Base-by-base conservation (phyloP, 169 alveolate genomes). In the Eimeria sp. region DNA sequence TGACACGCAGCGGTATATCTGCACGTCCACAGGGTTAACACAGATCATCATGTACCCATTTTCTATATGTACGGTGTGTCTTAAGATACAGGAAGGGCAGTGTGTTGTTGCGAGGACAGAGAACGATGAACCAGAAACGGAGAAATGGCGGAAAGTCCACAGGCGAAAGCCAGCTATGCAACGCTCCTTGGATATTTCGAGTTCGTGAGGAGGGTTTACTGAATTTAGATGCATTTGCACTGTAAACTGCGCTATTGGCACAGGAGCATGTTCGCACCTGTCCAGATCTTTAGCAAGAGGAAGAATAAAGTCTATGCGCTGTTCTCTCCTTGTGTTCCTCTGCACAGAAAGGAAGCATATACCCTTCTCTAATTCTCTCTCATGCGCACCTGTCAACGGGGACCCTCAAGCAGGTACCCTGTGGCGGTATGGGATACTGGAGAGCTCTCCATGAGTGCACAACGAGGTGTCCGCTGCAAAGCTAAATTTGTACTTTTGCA, bases 201-300 rank as follows among this genome's bases (percentile, higher is more conserved):
- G 58, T 43, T 9, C 27, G 34, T 14, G 58, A 40, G 20, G 11
- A 47, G 5, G 5, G 27, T 5, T 9, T 13, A 45, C 27, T 78
- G 58, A 45, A n/a, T 43, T 43, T 25, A 5, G 34, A 34, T 51
- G 43, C 4, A 25, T 78, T 1, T n/a, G 58, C 61, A 20, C n/a
- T 78, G 63, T 16, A 90, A 30, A 45, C 45, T 90, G 47, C 18
- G 11, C 78, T 67, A 47, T 47, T 67, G 47, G 47, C 13, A 67
- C 47, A 27, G 47, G 94, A 40, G 45, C 22, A 30, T 11, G n/a
- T 6, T 34, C 27, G 27, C 58, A 95, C 97, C 95, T 67, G 95
- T 95, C 97, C 1, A 78, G 89, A 54, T 95, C 97, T 73, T 95
- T 95, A 1, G 97, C 97, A 34, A 95, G 97, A 6, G 94, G 72